Evolutionary conservation across 495 filamentous ascomycete genomes (phyloP), one percentile per base, ranked within the genome.

Genomic region (Chaetomium fimeti): DNA sequence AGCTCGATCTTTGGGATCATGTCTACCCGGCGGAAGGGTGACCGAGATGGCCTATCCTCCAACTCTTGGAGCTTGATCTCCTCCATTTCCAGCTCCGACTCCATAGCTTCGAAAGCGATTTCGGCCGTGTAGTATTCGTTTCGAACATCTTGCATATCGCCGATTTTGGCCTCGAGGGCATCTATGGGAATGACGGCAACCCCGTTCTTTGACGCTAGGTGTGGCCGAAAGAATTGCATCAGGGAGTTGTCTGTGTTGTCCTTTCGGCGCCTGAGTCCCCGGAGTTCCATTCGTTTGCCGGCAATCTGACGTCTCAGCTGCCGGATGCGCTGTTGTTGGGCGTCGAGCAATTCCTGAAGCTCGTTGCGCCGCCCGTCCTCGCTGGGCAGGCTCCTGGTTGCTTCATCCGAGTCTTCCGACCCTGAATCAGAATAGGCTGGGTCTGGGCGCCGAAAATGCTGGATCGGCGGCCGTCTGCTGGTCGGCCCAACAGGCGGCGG

Each of bases 181-280:
- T 68, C 65, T 15, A 57, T 18, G 0, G 67, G 22, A 16, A 67
- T 15, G 1, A 57, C 16, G n/a, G 61, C 60, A 51, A 61, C 53
- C 15, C 57, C 25, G 22, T 32, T 49, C 29, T 59, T 61, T 11
- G 68, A 51, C 18, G 38, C 59, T n/a, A 74, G 48, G 9, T 67
- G 65, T 0, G 70, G 68, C 49, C 70, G 52, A 15, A 76, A 28
- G 5, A 68, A 32, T 22, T 71, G 57, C 72, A 77, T 72, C 18
- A 74, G 71, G 0, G 54, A 65, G 43, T 74, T 73, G 58, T 77
- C 73, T 15, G 63, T 51, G 13, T 51, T 47, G 52, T 67, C 68
- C 47, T 64, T 74, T 22, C 45, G 18, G 15, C 45, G 63, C 1
- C 72, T 68, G 8, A 69, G 48, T 3, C 62, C 43, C 18, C 51